Evolutionary conservation across 495 filamentous ascomycete species (phyloP), one percentile per base, ranked within the genome.

Genomic region (Cercophora sp.): DNA sequence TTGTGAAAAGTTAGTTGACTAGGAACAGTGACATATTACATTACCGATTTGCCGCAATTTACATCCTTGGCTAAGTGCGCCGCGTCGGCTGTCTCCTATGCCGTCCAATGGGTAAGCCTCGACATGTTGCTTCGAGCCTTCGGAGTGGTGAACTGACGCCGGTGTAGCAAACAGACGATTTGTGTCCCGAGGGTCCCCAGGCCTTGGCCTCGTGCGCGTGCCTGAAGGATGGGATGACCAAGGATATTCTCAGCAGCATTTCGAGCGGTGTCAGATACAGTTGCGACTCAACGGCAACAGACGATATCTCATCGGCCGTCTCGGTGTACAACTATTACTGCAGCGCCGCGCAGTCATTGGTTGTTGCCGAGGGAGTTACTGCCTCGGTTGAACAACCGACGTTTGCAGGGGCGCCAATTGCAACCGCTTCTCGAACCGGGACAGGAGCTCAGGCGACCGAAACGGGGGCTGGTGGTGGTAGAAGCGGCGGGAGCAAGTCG

Each of bases 181-280:
- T 72, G 42, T 80, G 77, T 37, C 73, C 73, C 5, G 51, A 42
- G 1, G 74, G 70, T 1, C 70, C 74, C 5, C 56, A 65, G 46
- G 72, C 67, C 1, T 63, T 79, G 10, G 77, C 73, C 2, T 76
- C 71, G 10, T 80, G 77, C 51, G 71, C 62, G 31, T 80, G 77
- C 49, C 43, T 76, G 24, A 76, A 79, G 41, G 68, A 68, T 11
- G 65, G 64, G 22, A 73, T 78, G 67, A 60, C 70, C 16, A 49
- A 36, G 13, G 52, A 56, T 8, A 45, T 78, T 8, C 55, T 62
- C 27, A 72, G 62, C 54, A 39, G 5, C 2, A 63, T 80, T 20
- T 69, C 62, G 11, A 70, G 67, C 2, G 54, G 56, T 9, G 72
- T 73, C 40, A 74, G 70, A 45, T 65, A 59, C 23, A 56, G 46